Evolutionary conservation across 257 asterid species (phyloP).

Genomic region (Nicotiana obtusifolia): DNA sequence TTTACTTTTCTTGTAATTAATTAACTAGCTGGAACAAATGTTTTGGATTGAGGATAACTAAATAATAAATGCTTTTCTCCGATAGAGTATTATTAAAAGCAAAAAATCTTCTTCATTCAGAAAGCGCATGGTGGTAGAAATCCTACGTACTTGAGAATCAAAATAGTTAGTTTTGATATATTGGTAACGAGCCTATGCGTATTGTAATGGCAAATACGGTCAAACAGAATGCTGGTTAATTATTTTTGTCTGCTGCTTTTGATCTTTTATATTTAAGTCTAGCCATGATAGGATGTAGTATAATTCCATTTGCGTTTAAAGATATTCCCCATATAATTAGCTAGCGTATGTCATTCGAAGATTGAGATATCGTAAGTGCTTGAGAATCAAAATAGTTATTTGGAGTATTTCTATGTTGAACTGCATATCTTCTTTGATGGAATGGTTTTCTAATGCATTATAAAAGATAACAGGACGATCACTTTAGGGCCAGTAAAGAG

Average conservation of each 20-base stretch:
- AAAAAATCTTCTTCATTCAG: neutral
- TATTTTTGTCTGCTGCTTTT: neutral
- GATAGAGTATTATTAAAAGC: no score
- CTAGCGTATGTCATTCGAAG: neutral
- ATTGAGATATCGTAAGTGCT: no score
- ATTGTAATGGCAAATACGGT: neutral
- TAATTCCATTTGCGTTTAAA: neutral
- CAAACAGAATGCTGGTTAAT: neutral
- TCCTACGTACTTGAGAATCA: neutral
- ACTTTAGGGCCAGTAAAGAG: conserved; percentile 50
- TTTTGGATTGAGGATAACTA: neutral
- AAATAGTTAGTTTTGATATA: neutral
- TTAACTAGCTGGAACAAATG: no score
- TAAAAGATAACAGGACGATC: conserved; percentile 51
- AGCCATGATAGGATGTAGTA: neutral
- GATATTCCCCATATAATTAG: neutral
- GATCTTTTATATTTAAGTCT: neutral
- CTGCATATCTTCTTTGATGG: neutral
- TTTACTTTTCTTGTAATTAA: no score
- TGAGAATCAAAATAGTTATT: no score
- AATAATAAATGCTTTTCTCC: no score
- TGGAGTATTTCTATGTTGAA: neutral
- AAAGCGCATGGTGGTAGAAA: no score
- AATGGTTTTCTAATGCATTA: neutral
- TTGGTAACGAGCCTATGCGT: neutral